phyloP scores from a whole-genome alignment of 805 yeast genomes.

The Starmerella floris region DNA sequence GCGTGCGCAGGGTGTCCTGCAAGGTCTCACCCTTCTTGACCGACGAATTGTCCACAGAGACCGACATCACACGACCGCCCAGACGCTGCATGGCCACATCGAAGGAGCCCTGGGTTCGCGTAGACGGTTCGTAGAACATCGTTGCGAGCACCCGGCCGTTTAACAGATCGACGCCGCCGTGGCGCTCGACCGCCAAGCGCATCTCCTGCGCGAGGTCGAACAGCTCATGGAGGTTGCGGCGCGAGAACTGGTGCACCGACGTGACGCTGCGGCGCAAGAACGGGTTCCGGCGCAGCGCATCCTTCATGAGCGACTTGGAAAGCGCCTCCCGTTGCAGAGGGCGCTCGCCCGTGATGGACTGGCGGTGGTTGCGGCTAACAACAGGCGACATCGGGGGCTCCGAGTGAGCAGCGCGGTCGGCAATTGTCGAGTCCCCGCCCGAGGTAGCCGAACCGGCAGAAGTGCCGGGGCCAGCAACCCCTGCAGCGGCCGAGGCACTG shows the following conservation, averaged over 20 bases:
- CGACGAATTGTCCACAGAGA: conserved; percentile 75
- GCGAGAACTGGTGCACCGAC: conserved; percentile 74
- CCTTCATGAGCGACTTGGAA: conserved; percentile 58
- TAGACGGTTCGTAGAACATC: conserved; percentile 95
- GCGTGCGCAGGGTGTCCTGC: conserved; percentile 89
- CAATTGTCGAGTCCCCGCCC: too few species aligned
- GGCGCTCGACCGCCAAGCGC: conserved; percentile 92
- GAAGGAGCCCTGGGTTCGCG: conserved; percentile 91
- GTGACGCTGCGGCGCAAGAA: conserved; percentile 78
- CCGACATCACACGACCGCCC: conserved; percentile 92
- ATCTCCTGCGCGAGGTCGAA: conserved; percentile 97
- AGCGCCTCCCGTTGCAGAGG: conserved; percentile 26
- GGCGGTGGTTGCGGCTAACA: conserved; percentile 14
- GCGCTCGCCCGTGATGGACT: conserved; percentile 22
- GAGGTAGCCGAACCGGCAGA: too few species aligned
- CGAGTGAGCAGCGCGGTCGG: neutral
- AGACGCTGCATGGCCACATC: conserved; percentile 99
- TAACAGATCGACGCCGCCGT: conserved; percentile 82
- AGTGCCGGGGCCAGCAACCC: neutral
- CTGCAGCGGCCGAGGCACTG: neutral
- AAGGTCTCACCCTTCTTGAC: conserved; percentile 96
- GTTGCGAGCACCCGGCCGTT: conserved; percentile 86
- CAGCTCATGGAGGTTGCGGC: conserved; percentile 81
- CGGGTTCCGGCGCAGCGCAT: conserved; percentile 75
- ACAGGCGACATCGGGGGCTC: conserved; percentile 16